phyloP scores from a whole-genome alignment of 2,329 filamentous ascomycete genomes.

The Sporothrix schenckii region DNA sequence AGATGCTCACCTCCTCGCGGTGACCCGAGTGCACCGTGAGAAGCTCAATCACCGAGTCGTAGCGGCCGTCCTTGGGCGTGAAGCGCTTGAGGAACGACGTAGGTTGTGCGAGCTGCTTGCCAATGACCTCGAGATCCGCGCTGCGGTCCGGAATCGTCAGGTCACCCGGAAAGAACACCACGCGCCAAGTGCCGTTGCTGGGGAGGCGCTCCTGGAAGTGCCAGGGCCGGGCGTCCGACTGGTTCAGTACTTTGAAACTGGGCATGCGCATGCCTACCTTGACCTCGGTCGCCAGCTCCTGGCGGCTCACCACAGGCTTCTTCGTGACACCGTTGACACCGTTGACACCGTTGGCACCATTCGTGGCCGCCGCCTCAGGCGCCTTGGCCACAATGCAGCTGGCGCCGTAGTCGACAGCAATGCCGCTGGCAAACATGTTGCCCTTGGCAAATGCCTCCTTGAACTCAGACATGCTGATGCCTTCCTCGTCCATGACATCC shows the following conservation, averaged over 20 bases:
- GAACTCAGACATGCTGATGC: slow-evolving; percentile 65
- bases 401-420: slow-evolving; percentile 61
- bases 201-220: slow-evolving; percentile 59
- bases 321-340: neutral
- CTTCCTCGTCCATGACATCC: slow-evolving; percentile 61
- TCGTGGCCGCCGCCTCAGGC: slow-evolving; percentile 20
- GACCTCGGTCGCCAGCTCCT: slow-evolving; percentile 50
- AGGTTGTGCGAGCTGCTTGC: slow-evolving; percentile 10
- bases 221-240: slow-evolving; percentile 58
- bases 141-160: slow-evolving; percentile 38
- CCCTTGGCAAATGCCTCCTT: slow-evolving; percentile 63
- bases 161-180: slow-evolving; percentile 65
- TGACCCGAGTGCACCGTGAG: slow-evolving; percentile 60
- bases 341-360: neutral
- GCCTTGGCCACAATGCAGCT: slow-evolving; percentile 60
- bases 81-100: slow-evolving; percentile 28
- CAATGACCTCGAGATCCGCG: slow-evolving; percentile 43
- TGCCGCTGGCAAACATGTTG: slow-evolving; percentile 61
- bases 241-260: slow-evolving; percentile 62
- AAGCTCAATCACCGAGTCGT: slow-evolving; percentile 54
- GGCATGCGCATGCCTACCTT: slow-evolving; percentile 61
- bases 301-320: slow-evolving; percentile 38
- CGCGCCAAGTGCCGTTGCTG: slow-evolving; percentile 59
- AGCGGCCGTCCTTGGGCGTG: slow-evolving; percentile 24
- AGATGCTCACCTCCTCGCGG: slow-evolving; percentile 51